phyloP scores from a whole-genome alignment of 2,329 filamentous ascomycete genomes.

The Chaetothyriales sp. region DNA sequence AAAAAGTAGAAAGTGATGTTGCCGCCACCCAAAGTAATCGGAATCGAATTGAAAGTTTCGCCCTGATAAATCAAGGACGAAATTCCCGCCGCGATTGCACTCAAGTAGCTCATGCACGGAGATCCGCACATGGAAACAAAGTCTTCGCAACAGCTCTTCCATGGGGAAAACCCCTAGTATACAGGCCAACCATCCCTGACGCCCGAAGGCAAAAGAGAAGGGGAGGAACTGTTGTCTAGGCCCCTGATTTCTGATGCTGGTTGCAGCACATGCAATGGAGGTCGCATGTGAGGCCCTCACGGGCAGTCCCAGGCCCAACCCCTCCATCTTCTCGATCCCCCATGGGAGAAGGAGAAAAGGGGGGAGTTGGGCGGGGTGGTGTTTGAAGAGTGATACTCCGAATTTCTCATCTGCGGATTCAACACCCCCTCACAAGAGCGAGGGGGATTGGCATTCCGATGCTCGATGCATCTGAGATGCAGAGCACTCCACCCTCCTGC shows the following conservation, averaged over 20 bases:
- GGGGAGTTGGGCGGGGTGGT: constrained; percentile 24
- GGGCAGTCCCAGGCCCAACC: constrained; percentile 43
- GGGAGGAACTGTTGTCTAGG: constrained; percentile 20
- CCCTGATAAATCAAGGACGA: constrained; percentile 16
- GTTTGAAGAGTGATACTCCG: constrained; percentile 76
- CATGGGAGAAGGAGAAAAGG: constrained; percentile 21
- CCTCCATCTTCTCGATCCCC: constrained; percentile 23
- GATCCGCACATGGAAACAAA: constrained; percentile 38
- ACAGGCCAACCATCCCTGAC: constrained; percentile 19
- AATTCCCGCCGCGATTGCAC: constrained; percentile 81
- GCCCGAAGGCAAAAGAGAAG: constrained; percentile 19
- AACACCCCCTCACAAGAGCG: constrained; percentile 4
- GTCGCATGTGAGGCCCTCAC: constrained; percentile 72
- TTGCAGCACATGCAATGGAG: constrained; percentile 51
- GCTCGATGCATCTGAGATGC: constrained; percentile 1
- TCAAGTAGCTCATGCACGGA: constrained; percentile 50
- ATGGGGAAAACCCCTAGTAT: constrained; percentile 42
- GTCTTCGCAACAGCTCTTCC: constrained; percentile 92
- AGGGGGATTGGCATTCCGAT: neutral
- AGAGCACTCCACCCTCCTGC: constrained; percentile 5
- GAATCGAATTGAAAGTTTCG: constrained; percentile 66
- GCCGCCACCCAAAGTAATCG: constrained; percentile 75
- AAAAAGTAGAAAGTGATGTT: constrained; percentile 37
- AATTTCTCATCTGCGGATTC: constrained; percentile 84
- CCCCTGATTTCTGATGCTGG: constrained; percentile 83